These are phyloP conservation scores for Chytriomyces sp. DNA, from an alignment of 192 early-diverging fungal species.

Conservation along the genomic window DNA sequence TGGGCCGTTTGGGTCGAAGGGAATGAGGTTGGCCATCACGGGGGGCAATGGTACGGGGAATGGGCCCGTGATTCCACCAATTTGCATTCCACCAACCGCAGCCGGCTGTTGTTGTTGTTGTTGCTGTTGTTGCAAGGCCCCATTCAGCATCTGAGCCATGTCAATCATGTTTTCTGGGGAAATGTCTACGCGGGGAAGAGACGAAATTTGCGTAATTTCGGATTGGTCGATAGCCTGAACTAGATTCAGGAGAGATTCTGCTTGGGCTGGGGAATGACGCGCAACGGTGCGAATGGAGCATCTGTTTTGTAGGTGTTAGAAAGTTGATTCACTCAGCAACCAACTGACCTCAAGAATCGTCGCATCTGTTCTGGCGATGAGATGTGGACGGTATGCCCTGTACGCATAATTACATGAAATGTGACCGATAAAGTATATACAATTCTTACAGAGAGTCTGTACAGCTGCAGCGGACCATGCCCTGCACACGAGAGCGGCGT, in stretches of 20 bases:
- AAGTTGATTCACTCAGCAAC: too few relatives aligned
- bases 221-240: background rate
- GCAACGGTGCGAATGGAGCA: background rate
- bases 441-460: too few relatives aligned
- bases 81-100: background rate
- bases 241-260: background rate
- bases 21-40: background rate
- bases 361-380: too few relatives aligned
- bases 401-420: too few relatives aligned
- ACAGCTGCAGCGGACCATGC: too few relatives aligned
- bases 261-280: background rate
- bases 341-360: too few relatives aligned
- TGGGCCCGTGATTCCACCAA: background rate
- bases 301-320: background rate
- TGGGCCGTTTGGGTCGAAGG: background rate
- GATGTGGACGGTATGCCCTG: too few relatives aligned
- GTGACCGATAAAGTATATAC: too few relatives aligned
- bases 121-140: background rate
- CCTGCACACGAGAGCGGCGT: too few relatives aligned
- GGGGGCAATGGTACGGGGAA: background rate
- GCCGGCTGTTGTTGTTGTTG: background rate
- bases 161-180: background rate
- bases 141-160: background rate
- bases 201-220: background rate
- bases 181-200: constrained; percentile 8